Conservation (phyloP, 495 filamentous ascomycete species). For the Hyaloscypha hepaticicola region DNA sequence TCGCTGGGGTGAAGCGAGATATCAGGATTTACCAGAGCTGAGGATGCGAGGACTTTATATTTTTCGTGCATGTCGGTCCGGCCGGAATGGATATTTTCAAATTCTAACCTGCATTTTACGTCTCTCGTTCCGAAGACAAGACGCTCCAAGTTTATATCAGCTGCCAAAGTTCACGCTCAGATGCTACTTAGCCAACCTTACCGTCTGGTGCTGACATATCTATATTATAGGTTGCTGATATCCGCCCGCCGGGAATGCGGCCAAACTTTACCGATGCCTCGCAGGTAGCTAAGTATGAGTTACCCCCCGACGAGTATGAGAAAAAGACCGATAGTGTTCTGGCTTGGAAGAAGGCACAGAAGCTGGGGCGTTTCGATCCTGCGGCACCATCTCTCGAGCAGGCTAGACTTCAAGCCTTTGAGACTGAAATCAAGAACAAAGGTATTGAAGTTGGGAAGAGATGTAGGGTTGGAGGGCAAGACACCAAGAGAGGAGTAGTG, state of each 20-base stretch:
- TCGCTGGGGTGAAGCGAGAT: background rate
- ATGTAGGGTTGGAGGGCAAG: constrained; percentile 60
- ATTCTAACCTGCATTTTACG: background rate
- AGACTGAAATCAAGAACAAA: constrained; percentile 62
- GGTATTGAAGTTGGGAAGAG: constrained; percentile 65
- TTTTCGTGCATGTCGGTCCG: background rate
- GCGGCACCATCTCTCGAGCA: constrained; percentile 68
- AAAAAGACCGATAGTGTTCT: constrained; percentile 81
- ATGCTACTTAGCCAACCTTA: constrained; percentile 17
- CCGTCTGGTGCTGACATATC: constrained; percentile 16
- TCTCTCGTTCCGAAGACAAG: background rate
- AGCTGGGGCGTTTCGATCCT: constrained; percentile 93
- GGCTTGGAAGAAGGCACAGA: constrained; percentile 88
- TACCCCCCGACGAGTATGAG: constrained; percentile 80
- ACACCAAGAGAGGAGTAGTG: constrained; percentile 79
- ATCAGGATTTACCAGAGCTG: background rate
- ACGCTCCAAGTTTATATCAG: constrained; percentile 5
- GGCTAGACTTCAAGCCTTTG: constrained; percentile 64
- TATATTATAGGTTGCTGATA: constrained; percentile 67
- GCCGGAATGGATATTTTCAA: background rate
- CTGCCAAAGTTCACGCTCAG: constrained; percentile 13
- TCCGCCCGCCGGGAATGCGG: constrained; percentile 66
- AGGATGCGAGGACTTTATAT: background rate
- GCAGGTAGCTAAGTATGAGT: constrained; percentile 79
- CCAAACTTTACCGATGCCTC: constrained; percentile 77